Evolutionary conservation across 2,329 filamentous ascomycete species (phyloP).

Genomic region (Colletotrichum liriopes): DNA sequence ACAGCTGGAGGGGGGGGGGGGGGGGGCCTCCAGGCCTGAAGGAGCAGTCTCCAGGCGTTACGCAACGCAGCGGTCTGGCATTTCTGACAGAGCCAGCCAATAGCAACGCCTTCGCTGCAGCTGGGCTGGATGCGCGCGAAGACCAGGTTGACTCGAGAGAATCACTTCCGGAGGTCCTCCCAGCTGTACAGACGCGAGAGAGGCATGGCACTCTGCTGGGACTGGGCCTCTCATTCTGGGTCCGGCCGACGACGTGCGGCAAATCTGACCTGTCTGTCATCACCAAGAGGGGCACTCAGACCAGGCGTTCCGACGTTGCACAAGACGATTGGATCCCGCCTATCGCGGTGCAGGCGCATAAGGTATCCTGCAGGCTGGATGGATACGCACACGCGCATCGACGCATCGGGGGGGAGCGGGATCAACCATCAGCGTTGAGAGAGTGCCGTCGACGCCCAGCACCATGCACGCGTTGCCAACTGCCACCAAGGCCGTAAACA

Average conservation of each 20-base stretch:
- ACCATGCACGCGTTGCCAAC: not conserved
- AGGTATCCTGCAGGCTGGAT: conserved; percentile 33
- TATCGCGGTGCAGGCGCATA: conserved; percentile 39
- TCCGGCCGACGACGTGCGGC: conserved; percentile 26
- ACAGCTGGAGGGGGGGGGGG: not conserved
- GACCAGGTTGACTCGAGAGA: not conserved
- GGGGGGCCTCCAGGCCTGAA: conserved; percentile 7
- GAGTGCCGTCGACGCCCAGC: not conserved
- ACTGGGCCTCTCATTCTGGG: conserved; percentile 6
- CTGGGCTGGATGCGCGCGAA: not conserved
- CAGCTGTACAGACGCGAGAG: conserved; percentile 1
- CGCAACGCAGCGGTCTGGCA: conserved; percentile 28
- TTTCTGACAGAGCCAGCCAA: not conserved
- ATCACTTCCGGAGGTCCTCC: not conserved
- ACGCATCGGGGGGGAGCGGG: conserved; percentile 27
- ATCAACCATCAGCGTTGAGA: not conserved
- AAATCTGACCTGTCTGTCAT: conserved; percentile 32
- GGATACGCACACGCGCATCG: conserved; percentile 27
- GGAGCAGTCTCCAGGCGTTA: not conserved
- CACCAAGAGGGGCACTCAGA: conserved; percentile 41
- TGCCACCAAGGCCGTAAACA: not conserved
- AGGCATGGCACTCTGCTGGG: not conserved
- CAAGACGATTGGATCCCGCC: conserved; percentile 39
- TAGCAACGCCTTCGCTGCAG: not conserved
- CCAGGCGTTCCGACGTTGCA: conserved; percentile 42